Conservation (phyloP, 2,329 filamentous ascomycete genomes). For the Penicillium sclerotiorum region DNA sequence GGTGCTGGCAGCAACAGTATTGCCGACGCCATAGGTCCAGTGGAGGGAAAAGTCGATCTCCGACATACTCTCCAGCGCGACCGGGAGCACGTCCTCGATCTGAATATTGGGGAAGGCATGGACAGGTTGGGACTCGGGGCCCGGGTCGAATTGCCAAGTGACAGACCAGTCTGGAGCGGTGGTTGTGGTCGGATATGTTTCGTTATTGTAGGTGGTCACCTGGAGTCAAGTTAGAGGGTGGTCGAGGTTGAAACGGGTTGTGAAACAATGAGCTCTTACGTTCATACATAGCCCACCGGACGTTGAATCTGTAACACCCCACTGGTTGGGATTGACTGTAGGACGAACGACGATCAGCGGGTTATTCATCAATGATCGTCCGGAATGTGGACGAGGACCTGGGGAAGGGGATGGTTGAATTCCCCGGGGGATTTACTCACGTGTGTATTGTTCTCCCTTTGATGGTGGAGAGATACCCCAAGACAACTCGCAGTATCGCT, state of each 20-base stretch:
- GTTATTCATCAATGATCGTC: background rate
- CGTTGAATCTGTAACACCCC: slow-evolving; percentile 47
- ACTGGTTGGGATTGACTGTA: slow-evolving; percentile 60
- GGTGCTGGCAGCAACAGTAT: slow-evolving; percentile 41
- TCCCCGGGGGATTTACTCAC: slow-evolving; percentile 40
- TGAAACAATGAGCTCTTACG: slow-evolving; percentile 42
- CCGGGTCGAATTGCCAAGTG: slow-evolving; percentile 57
- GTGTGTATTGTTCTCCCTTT: slow-evolving; percentile 50
- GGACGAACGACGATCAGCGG: slow-evolving; percentile 3
- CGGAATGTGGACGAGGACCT: background rate
- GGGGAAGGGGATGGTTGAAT: background rate
- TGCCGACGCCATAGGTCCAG: slow-evolving; percentile 56
- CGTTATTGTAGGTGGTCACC: slow-evolving; percentile 56
- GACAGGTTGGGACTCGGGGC: slow-evolving; percentile 49
- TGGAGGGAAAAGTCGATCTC: slow-evolving; percentile 50
- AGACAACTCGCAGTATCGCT: slow-evolving; percentile 47
- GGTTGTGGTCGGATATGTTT: slow-evolving; percentile 51
- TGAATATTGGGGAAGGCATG: slow-evolving; percentile 60
- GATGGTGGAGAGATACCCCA: slow-evolving; percentile 51
- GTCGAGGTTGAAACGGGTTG: background rate
- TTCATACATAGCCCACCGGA: slow-evolving; percentile 55
- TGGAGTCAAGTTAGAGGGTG: slow-evolving; percentile 22
- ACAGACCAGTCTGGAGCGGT: slow-evolving; percentile 55
- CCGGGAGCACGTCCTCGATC: slow-evolving; percentile 51
- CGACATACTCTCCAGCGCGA: slow-evolving; percentile 42